phyloP scores from a whole-genome alignment of 805 yeast species.

The Ogataea salicorniae region DNA sequence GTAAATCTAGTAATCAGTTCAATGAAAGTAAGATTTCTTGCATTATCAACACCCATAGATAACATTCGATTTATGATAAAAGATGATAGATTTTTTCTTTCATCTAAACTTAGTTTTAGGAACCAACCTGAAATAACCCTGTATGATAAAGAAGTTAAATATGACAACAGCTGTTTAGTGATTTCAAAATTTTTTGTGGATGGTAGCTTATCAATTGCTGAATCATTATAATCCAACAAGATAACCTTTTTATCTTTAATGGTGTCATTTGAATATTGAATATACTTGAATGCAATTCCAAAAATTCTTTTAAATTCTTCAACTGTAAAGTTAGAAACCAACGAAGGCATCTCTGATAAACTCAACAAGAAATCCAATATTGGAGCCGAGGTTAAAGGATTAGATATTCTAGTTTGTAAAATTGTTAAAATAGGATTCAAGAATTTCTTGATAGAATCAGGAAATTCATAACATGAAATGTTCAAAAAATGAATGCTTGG shows the following conservation, averaged over 20 bases:
- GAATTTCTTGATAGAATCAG: slow-evolving; percentile 63
- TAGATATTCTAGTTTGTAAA: slow-evolving; percentile 70
- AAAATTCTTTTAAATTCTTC: slow-evolving; percentile 78
- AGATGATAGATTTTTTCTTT: slow-evolving; percentile 54
- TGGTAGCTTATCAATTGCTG: slow-evolving; percentile 48
- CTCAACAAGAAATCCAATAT: slow-evolving; percentile 70
- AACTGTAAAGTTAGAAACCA: slow-evolving; percentile 65
- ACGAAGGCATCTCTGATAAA: slow-evolving; percentile 56
- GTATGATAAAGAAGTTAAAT: slow-evolving; percentile 59
- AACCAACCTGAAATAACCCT: slow-evolving; percentile 69
- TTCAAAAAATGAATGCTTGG: slow-evolving; percentile 75
- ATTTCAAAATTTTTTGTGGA: slow-evolving; percentile 43
- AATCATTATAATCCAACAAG: slow-evolving; percentile 38
- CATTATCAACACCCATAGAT: slow-evolving; percentile 24
- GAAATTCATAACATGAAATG: slow-evolving; percentile 77
- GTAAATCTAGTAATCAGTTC: slow-evolving; percentile 69
- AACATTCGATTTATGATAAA: slow-evolving; percentile 57
- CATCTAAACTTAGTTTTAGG: slow-evolving; percentile 52
- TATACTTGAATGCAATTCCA: slow-evolving; percentile 76
- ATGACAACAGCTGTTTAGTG: slow-evolving; percentile 51
- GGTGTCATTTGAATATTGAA: slow-evolving; percentile 61
- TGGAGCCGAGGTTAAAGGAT: slow-evolving; percentile 63
- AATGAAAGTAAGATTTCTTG: slow-evolving; percentile 54
- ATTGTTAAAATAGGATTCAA: slow-evolving; percentile 65
- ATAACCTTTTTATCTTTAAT: slow-evolving; percentile 14